Evolutionary conservation across 257 asterid species (phyloP), one percentile per base, ranked within the genome.

Genomic region (Forsythia suspensa): DNA sequence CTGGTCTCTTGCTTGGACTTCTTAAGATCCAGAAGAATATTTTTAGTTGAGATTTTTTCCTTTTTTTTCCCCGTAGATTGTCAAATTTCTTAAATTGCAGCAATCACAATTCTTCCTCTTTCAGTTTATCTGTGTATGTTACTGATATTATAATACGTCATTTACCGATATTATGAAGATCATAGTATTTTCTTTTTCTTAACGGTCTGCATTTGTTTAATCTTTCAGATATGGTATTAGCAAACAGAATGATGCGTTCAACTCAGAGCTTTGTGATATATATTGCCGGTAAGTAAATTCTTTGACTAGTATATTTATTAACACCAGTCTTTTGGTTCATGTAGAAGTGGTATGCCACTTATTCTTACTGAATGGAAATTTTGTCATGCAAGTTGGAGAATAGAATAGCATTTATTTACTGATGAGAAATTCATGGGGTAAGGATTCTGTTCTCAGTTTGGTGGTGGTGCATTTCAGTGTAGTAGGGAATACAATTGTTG

Each of bases 261-360:
- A 87, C 80, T 90, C 97, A 0, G 99, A 96, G 91, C 94, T 96
- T 71, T 87, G 91, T 75, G 97, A 96, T 84, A 92, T 96, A 74
- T 96, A 96, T 84, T 90, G 94, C 87, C 87, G 91, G 98, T 96
- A 79, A 85, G 91, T 55, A 46, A 70, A 68, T 75, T 66, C 13
- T 34, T 42, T 36, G 63, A 29, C 42, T 18, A 9, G 51, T 66
- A 48, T 71, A 51, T 39, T 68, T 70, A 40, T 46, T 65, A 69
- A 44, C 41, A 44, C 67, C 61, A 4, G 74, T 63, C 21, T 73
- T 74, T 71, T 66, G 80, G 78, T 81, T 79, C 76, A 38, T 57
- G 38, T 69, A 59, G 71, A 20, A 20, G 51, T 38, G 20, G 39
- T 24, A 9, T 63, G 70, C 40, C 38, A 29, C 70, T 63, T 63